phyloP scores from a whole-genome alignment of 768 basidiomycete genomes.

The Austroboletus eburneus region DNA sequence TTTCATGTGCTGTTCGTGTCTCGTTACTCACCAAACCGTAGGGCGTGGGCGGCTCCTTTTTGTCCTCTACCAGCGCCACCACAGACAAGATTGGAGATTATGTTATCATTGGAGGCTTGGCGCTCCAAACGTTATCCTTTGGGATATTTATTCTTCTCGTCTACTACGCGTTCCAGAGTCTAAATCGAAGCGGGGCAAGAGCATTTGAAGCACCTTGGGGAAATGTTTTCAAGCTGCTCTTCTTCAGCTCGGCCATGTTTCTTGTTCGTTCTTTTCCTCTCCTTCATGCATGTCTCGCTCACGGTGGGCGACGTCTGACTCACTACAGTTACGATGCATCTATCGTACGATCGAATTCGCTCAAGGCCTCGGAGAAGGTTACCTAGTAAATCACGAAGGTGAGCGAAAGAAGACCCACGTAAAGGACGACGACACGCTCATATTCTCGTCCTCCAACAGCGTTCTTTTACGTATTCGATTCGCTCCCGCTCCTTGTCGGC shows the following conservation, averaged over 20 bases:
- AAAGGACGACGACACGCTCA: too few species aligned
- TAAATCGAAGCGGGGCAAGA: slow-evolving; percentile 8
- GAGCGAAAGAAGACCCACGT: neutral
- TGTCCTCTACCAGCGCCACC: slow-evolving; percentile 4
- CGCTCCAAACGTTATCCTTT: slow-evolving; percentile 25
- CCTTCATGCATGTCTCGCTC: neutral
- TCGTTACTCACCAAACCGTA: neutral
- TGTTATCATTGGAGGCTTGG: slow-evolving; percentile 25
- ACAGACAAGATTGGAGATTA: slow-evolving; percentile 7
- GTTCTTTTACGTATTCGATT: slow-evolving; percentile 29
- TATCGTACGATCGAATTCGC: slow-evolving; percentile 27
- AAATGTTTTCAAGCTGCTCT: slow-evolving; percentile 14
- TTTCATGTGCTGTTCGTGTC: neutral
- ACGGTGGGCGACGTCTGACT: too few species aligned
- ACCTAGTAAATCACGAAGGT: slow-evolving; percentile 25
- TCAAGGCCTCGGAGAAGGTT: slow-evolving; percentile 15
- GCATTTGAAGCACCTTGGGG: slow-evolving; percentile 16
- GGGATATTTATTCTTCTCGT: slow-evolving; percentile 18
- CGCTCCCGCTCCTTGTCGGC: slow-evolving; percentile 26
- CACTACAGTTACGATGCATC: slow-evolving; percentile 20
- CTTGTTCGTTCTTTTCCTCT: slow-evolving; percentile 16
- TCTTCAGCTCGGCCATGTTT: slow-evolving; percentile 24
- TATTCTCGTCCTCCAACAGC: slow-evolving; percentile 5
- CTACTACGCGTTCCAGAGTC: slow-evolving; percentile 2
- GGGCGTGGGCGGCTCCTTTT: slow-evolving; percentile 23